Evolutionary conservation across 1,284 basidiomycete species (phyloP).

Genomic region (Dichomitus squalens): DNA sequence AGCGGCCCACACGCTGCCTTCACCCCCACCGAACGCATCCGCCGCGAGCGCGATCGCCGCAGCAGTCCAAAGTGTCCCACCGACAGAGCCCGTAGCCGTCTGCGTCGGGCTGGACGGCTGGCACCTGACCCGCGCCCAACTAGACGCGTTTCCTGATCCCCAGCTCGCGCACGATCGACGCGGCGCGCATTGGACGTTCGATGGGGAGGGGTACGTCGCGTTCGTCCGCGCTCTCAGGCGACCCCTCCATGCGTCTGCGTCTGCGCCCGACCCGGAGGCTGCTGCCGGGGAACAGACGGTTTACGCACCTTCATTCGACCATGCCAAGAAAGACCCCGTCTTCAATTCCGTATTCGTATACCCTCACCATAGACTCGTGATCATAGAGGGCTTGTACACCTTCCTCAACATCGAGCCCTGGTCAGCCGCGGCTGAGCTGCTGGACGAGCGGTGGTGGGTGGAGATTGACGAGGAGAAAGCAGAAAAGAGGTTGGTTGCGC

Average conservation of each 20-base stretch:
- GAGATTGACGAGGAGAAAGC: conserved; percentile 65
- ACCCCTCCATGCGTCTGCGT: conserved; percentile 31
- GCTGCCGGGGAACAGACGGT: neutral
- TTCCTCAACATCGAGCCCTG: conserved; percentile 78
- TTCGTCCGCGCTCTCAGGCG: conserved; percentile 60
- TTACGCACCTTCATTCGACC: conserved; percentile 76
- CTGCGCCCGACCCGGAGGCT: neutral
- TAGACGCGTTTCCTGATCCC: conserved; percentile 71
- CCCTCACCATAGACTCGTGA: conserved; percentile 69
- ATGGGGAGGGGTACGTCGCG: conserved; percentile 61
- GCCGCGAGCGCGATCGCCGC: neutral
- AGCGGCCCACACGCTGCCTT: conserved; percentile 32
- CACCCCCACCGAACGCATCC: conserved; percentile 21
- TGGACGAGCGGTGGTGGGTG: conserved; percentile 85
- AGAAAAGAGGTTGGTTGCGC: conserved; percentile 62
- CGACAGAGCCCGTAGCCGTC: conserved; percentile 32
- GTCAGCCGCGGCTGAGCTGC: conserved; percentile 61
- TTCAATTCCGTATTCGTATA: conserved; percentile 57
- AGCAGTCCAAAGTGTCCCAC: neutral
- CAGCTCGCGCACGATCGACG: conserved; percentile 69
- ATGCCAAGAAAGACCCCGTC: conserved; percentile 65
- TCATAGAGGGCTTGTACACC: conserved; percentile 88
- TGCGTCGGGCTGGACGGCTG: conserved; percentile 85
- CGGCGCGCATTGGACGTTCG: conserved; percentile 79
- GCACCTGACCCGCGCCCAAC: conserved; percentile 73